These are phyloP conservation scores for Corchorus olitorius DNA, from an alignment of 345 rosid species.

Conservation along the genomic window DNA sequence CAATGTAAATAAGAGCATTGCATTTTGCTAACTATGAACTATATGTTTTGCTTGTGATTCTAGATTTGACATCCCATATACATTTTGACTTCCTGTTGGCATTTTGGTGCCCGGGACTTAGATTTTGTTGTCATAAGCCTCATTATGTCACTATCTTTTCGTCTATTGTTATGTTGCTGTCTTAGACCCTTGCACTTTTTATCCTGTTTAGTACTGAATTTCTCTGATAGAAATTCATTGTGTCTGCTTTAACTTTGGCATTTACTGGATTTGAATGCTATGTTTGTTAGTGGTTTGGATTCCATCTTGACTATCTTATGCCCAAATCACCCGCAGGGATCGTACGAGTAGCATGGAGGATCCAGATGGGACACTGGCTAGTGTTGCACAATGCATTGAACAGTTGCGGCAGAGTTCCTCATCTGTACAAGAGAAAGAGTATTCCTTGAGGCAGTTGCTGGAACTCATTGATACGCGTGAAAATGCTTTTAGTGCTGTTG, in stretches of 20 bases:
- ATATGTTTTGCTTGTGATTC: constrained; percentile 7
- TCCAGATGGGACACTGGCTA: constrained; percentile 98
- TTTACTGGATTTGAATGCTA: background rate
- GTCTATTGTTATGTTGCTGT: background rate
- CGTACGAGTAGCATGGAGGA: constrained; percentile 97
- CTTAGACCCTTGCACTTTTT: constrained; percentile 7
- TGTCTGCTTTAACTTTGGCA: background rate
- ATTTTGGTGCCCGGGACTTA: constrained; percentile 10
- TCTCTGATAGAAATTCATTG: background rate
- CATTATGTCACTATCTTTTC: background rate
- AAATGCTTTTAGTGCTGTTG: constrained; percentile 98
- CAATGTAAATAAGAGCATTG: background rate
- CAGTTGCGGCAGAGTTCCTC: constrained; percentile 89
- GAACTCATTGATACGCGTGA: constrained; percentile 95
- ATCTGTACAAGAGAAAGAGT: constrained; percentile 89
- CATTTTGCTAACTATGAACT: background rate
- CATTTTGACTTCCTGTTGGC: background rate
- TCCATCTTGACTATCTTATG: constrained; percentile 21
- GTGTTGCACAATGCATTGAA: constrained; percentile 99
- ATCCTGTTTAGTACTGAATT: background rate
- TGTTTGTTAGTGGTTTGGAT: background rate
- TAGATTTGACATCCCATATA: background rate
- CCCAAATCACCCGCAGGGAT: constrained; percentile 59
- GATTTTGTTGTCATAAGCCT: background rate
- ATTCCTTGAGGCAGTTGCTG: constrained; percentile 80